Evolutionary conservation across 768 basidiomycete genomes (phyloP).

Genomic region (Suillus occidentalis): DNA sequence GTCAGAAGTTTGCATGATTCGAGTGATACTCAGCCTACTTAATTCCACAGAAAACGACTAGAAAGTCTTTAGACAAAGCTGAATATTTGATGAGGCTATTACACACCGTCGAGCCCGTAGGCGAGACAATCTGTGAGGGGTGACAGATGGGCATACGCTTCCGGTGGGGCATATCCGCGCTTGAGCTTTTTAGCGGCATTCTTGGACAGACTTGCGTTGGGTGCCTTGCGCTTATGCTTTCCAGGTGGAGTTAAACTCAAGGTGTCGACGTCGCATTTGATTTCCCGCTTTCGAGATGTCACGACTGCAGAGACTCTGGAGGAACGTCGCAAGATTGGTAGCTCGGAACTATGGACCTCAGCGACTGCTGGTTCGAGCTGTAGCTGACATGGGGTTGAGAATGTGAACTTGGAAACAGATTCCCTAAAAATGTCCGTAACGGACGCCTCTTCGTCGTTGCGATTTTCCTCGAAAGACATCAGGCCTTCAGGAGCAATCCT

Average conservation of each 20-base stretch:
- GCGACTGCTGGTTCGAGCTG: background rate
- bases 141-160: conserved; percentile 51
- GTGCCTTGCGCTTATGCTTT: background rate
- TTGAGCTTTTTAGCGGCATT: conserved; percentile 31
- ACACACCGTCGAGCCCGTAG: conserved; percentile 56
- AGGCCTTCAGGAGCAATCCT: background rate
- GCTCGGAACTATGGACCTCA: background rate
- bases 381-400: background rate
- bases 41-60: conserved; percentile 85
- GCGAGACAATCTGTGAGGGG: conserved; percentile 53
- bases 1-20: background rate
- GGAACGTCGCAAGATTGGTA: background rate
- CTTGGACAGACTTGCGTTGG: background rate
- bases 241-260: background rate
- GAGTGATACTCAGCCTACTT: conserved; percentile 50
- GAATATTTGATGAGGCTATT: background rate
- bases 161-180: conserved; percentile 50
- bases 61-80: background rate
- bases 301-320: background rate
- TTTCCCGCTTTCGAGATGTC: background rate
- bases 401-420: background rate
- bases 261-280: background rate
- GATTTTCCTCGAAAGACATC: background rate
- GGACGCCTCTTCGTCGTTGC: background rate
- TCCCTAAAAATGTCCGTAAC: background rate